phyloP scores from a whole-genome alignment of 495 filamentous ascomycete genomes.

The Trichoderma parareesei region DNA sequence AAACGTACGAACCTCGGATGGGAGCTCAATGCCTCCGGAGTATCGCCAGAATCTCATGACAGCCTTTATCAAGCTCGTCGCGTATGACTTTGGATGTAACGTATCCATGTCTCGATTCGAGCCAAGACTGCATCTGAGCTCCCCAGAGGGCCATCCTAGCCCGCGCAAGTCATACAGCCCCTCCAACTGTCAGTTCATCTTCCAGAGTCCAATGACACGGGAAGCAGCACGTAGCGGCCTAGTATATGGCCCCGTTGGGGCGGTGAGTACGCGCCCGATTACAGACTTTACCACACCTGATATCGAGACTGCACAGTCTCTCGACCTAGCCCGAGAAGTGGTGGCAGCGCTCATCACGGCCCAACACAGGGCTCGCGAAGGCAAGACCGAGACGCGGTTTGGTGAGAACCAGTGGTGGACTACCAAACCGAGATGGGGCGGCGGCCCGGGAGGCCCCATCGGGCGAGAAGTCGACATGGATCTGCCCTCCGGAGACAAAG shows the following conservation, averaged over 20 bases:
- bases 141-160: constrained; percentile 32
- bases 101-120: constrained; percentile 52
- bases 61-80: constrained; percentile 67
- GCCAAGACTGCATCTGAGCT: constrained; percentile 52
- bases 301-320: constrained; percentile 39
- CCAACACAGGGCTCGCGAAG: constrained; percentile 73
- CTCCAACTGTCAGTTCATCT: constrained; percentile 49
- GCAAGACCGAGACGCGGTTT: constrained; percentile 52
- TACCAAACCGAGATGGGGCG: constrained; percentile 65
- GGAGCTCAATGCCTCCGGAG: constrained; percentile 56
- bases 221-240: constrained; percentile 62
- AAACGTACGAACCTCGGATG: constrained; percentile 12
- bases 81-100: constrained; percentile 74
- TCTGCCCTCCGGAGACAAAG: constrained; percentile 33
- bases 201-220: constrained; percentile 58
- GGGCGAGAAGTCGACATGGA: constrained; percentile 46
- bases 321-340: constrained; percentile 68
- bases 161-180: constrained; percentile 42
- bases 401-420: constrained; percentile 82
- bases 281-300: constrained; percentile 34
- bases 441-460: constrained; percentile 56
- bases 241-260: constrained; percentile 70
- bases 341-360: constrained; percentile 67
- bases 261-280: constrained; percentile 46
- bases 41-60: constrained; percentile 62